phyloP scores from a whole-genome alignment of 176 grass and related monocot species.

The Rhipidocladum racemiflorum region DNA sequence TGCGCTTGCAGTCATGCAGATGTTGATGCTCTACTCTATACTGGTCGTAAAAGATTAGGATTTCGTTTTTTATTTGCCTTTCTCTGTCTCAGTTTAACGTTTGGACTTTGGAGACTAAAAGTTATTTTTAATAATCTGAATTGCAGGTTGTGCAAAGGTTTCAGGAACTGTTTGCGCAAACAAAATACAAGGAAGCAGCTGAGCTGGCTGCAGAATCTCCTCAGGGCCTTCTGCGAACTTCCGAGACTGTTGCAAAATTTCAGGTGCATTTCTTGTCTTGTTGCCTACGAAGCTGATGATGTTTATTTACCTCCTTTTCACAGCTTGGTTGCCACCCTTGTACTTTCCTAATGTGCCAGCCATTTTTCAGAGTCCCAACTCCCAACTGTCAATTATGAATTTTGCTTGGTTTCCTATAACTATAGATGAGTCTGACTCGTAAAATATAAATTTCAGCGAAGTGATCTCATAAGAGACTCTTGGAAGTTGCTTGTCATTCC shows the following conservation, averaged over 20 bases:
- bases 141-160: slow-evolving; percentile 95
- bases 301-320: neutral
- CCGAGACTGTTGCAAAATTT: slow-evolving; percentile 93
- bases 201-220: slow-evolving; percentile 96
- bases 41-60: neutral
- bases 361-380: neutral
- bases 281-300: neutral
- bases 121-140: slow-evolving; percentile 7
- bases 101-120: neutral
- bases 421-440: neutral
- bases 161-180: slow-evolving; percentile 90
- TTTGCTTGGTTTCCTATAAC: neutral
- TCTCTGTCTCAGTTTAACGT: neutral
- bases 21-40: neutral
- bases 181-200: slow-evolving; percentile 99
- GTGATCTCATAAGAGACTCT: neutral
- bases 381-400: neutral
- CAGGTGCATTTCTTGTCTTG: slow-evolving; percentile 53
- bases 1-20: neutral
- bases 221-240: slow-evolving; percentile 80
- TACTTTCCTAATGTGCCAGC: neutral
- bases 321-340: neutral
- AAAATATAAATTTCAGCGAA: neutral
- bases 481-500: neutral
- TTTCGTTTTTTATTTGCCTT: neutral